These are phyloP conservation scores for Chimonanthus salicifolius DNA, from an alignment of 164 flowering plant species.

Conservation along the genomic window DNA sequence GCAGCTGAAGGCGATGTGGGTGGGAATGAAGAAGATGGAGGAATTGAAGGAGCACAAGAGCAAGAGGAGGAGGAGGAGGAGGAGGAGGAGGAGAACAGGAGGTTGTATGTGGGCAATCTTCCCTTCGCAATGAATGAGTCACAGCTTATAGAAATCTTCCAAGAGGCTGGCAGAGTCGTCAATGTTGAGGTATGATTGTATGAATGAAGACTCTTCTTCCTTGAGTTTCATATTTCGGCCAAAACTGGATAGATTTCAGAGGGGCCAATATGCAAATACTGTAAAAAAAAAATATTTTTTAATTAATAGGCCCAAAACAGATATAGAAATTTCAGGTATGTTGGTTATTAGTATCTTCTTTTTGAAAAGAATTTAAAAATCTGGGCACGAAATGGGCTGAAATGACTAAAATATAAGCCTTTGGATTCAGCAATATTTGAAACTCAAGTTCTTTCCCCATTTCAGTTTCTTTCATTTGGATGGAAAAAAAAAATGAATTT, in stretches of 20 bases:
- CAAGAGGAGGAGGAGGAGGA: conserved; percentile 9
- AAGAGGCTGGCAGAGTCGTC: conserved; percentile 62
- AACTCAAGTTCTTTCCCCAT: background rate
- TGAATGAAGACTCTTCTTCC: background rate
- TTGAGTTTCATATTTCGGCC: background rate
- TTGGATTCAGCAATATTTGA: no score
- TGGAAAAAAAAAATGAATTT: no score
- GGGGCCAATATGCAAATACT: background rate
- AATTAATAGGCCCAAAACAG: no score
- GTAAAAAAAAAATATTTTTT: no score
- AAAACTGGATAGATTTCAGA: background rate
- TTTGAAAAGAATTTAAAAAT: no score
- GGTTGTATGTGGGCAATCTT: conserved; percentile 77
- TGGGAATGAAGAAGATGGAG: background rate
- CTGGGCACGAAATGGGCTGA: no score
- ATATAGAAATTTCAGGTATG: no score
- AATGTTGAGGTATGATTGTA: conserved; percentile 40
- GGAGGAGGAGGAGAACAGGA: conserved; percentile 26
- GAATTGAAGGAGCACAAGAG: conserved; percentile 19
- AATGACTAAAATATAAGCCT: no score
- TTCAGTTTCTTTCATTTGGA: background rate
- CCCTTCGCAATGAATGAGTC: conserved; percentile 63
- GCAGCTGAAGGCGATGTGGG: background rate
- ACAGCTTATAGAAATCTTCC: conserved; percentile 52
- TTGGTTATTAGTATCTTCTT: no score